Evolutionary conservation across 768 basidiomycete species (phyloP).

Genomic region (Coprinopsis cinerea): DNA sequence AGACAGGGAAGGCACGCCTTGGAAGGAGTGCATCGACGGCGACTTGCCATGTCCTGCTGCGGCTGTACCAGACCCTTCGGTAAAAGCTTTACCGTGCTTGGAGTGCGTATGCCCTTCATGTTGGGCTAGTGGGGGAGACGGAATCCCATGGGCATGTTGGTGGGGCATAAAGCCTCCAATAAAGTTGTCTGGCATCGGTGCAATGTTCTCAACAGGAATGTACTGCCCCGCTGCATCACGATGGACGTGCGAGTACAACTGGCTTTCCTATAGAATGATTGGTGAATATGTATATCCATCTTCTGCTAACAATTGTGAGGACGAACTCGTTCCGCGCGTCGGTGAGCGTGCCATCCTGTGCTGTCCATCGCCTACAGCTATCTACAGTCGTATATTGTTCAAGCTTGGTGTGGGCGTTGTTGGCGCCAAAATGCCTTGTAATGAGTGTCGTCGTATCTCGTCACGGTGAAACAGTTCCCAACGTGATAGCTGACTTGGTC

Average conservation of each 20-base stretch:
- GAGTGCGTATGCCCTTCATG: not conserved
- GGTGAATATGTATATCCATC: not conserved
- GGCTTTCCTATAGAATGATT: conserved; percentile 25
- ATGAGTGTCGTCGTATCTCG: conserved; percentile 19
- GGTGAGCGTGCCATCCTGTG: conserved; percentile 69
- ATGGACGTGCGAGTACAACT: conserved; percentile 22
- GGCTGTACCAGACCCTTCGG: not conserved
- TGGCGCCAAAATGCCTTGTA: conserved; percentile 50
- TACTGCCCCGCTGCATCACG: conserved; percentile 40
- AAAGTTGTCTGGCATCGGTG: conserved; percentile 56
- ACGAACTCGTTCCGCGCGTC: conserved; percentile 52
- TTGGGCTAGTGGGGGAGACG: conserved; percentile 7
- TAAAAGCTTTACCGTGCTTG: not conserved
- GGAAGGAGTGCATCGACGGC: not conserved
- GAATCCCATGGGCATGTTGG: not conserved
- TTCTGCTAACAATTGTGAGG: not conserved
- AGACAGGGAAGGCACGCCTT: not conserved
- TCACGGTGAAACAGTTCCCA: not conserved
- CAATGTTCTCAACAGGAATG: conserved; percentile 50
- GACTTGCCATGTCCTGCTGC: not conserved
- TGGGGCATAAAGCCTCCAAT: conserved; percentile 49
- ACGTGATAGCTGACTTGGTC: too few relatives aligned
- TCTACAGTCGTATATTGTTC: conserved; percentile 26
- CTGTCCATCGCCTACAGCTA: conserved; percentile 50
- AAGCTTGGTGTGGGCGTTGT: too few relatives aligned